Percentiles rank a stretch among this genome's conserved stretches.
Evolutionary conservation across 257 asterid genomes (phyloP).

Genomic region (Primulina eburnea): DNA sequence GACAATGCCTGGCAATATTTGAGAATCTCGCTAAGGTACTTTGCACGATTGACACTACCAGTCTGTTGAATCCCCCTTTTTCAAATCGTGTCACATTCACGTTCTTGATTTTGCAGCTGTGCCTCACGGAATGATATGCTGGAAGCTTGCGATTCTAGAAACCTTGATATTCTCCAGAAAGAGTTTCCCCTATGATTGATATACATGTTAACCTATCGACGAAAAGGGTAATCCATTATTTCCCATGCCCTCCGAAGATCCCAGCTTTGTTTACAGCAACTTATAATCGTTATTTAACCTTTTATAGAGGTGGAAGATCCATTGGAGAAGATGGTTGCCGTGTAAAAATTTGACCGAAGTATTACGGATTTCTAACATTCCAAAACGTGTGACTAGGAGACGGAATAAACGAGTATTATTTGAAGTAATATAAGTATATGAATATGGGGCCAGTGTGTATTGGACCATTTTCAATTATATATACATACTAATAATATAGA

Average conservation of each 20-base stretch:
- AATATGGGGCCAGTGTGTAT: not conserved
- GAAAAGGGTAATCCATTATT: not conserved
- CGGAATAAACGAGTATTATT: not conserved
- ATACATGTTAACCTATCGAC: not conserved
- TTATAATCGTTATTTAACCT: not conserved
- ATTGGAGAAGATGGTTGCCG: not conserved
- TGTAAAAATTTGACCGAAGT: not conserved
- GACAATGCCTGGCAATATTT: constrained; percentile 98
- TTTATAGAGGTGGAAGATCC: not conserved
- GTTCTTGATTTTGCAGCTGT: constrained; percentile 48
- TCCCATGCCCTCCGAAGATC: not conserved
- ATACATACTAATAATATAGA: not conserved
- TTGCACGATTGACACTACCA: not conserved
- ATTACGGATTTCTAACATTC: not conserved
- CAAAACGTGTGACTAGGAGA: not conserved
- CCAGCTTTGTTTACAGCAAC: not conserved
- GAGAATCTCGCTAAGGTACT: constrained; percentile 88
- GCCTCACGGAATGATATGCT: constrained; percentile 90
- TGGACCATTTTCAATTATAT: not conserved
- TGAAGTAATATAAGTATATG: not conserved
- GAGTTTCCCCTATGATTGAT: constrained; percentile 75
- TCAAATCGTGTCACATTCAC: constrained; percentile 9
- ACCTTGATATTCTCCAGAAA: constrained; percentile 85
- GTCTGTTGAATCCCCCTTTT: not conserved
- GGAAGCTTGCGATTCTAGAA: constrained; percentile 88